A percentile compares a stretch with the other conserved stretches of the same genome.
Evolutionary conservation across 306 rosid genomes (phyloP).

Genomic region (Citrullus mucosospermus): DNA sequence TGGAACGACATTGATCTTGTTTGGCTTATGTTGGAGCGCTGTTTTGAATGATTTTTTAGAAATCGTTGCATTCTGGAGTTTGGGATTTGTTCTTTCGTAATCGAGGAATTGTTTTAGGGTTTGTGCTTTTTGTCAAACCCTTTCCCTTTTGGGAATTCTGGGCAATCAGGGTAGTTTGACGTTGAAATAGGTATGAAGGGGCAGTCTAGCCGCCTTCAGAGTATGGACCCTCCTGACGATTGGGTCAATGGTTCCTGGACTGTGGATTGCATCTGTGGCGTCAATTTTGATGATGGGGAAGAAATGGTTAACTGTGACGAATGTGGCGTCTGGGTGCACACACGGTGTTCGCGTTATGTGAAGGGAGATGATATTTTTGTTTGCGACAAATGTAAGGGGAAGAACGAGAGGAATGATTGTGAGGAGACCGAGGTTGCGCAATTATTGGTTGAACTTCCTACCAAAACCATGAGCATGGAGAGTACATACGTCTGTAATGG

Average conservation of each 20-base stretch:
- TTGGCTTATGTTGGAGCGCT: not conserved
- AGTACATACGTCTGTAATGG: slow-evolving; percentile 24
- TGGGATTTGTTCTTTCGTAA: not conserved
- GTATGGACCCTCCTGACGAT: slow-evolving; percentile 79
- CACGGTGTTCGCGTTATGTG: slow-evolving; percentile 83
- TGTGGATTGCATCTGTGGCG: slow-evolving; percentile 94
- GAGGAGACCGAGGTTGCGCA: slow-evolving; percentile 94
- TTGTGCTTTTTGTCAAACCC: not conserved
- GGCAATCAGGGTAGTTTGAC: not conserved
- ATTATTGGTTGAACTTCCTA: slow-evolving; percentile 76
- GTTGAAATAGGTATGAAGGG: slow-evolving; percentile 44
- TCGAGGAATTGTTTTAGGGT: not conserved
- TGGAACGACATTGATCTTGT: not conserved
- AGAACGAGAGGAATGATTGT: slow-evolving; percentile 34
- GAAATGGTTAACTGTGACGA: slow-evolving; percentile 99
- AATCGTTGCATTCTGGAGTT: not conserved
- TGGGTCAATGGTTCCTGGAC: slow-evolving; percentile 96
- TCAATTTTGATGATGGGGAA: slow-evolving; percentile 90
- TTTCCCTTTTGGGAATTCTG: not conserved
- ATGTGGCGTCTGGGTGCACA: slow-evolving; percentile 98
- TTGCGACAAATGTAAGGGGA: slow-evolving; percentile 80
- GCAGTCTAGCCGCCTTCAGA: slow-evolving; percentile 81
- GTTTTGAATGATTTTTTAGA: not conserved
- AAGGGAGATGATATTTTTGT: slow-evolving; percentile 86
- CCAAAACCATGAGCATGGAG: slow-evolving; percentile 62